phyloP scores from a whole-genome alignment of 2,329 filamentous ascomycete species.

The Byssothecium circinans region DNA sequence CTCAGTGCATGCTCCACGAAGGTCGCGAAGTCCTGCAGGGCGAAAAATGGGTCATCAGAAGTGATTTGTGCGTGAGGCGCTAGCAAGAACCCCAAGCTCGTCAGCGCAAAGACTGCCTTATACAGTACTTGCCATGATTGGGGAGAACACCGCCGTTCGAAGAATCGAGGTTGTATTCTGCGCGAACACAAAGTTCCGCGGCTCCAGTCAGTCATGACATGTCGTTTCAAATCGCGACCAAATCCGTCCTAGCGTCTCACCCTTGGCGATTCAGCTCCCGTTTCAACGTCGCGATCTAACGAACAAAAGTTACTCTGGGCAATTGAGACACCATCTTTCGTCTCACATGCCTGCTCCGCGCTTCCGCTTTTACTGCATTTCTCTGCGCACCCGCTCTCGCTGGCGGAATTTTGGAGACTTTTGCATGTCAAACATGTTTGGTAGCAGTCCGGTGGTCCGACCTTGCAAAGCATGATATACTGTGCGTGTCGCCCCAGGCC shows the following conservation, averaged over 20 bases:
- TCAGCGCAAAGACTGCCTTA: background rate
- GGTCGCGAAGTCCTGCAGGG: constrained; percentile 75
- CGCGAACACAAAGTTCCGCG: no score
- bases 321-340: constrained; percentile 13
- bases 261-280: constrained; percentile 35
- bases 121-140: no score
- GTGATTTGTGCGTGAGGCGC: constrained; percentile 71
- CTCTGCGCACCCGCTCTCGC: background rate
- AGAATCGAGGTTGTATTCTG: no score
- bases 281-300: constrained; percentile 32
- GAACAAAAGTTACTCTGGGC: constrained; percentile 18
- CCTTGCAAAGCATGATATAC: constrained; percentile 4
- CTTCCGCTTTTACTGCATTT: constrained; percentile 6
- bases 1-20: constrained; percentile 88
- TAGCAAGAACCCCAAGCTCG: constrained; percentile 26
- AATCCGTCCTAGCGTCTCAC: constrained; percentile 28
- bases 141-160: no score
- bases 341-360: constrained; percentile 11
- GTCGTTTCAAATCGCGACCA: constrained; percentile 25
- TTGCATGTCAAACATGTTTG: constrained; percentile 23
- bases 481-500: constrained; percentile 9
- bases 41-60: constrained; percentile 90
- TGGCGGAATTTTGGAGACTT: constrained; percentile 14
- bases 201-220: background rate
- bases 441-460: constrained; percentile 16